Conservation (phyloP, 345 rosid genomes). For the Populus euphratica region DNA sequence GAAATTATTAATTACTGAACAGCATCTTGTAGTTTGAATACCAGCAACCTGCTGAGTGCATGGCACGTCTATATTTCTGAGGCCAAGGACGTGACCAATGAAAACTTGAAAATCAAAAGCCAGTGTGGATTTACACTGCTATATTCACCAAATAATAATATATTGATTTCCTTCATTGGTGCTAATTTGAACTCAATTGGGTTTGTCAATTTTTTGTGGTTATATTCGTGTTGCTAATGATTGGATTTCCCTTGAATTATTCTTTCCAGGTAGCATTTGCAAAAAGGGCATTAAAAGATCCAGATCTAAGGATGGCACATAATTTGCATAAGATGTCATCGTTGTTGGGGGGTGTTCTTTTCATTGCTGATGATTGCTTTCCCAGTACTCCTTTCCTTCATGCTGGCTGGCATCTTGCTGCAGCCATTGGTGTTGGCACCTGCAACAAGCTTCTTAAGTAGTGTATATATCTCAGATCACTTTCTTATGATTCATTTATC, state of each 20-base stretch:
- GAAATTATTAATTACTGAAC: not conserved
- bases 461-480: conserved; percentile 8
- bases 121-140: not conserved
- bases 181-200: not conserved
- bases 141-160: not conserved
- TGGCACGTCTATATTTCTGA: not conserved
- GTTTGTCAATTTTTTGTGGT: not conserved
- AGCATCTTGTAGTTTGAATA: not conserved
- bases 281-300: conserved; percentile 66
- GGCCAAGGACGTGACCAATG: not conserved
- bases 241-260: not conserved
- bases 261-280: conserved; percentile 71
- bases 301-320: conserved; percentile 69
- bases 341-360: conserved; percentile 69
- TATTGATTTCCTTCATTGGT: not conserved
- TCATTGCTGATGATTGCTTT: conserved; percentile 84
- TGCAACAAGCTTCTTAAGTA: conserved; percentile 91
- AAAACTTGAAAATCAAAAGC: not conserved
- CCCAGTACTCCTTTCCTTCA: conserved; percentile 74
- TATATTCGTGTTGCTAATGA: not conserved
- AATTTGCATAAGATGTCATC: conserved; percentile 86
- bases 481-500: conserved; percentile 1
- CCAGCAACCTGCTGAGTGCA: not conserved
- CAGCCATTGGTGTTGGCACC: conserved; percentile 86
- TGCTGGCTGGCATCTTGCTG: conserved; percentile 98